Percentiles rank a stretch among this genome's conserved stretches.
Evolutionary conservation across 2,329 filamentous ascomycete species (phyloP).

Genomic region (Paecilomyces fulvus): DNA sequence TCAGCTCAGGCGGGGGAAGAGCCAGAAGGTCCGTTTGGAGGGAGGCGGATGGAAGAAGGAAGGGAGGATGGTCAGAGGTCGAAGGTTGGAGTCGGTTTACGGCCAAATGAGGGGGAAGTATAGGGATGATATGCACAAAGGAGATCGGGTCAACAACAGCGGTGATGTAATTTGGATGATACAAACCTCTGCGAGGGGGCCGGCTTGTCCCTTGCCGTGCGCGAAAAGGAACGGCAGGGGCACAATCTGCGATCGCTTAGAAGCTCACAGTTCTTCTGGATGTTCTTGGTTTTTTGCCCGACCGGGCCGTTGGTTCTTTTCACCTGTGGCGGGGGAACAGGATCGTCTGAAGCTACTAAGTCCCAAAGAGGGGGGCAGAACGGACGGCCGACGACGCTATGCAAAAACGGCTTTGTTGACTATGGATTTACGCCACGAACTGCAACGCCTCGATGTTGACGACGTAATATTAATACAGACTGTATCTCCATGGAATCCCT

Average conservation of each 20-base stretch:
- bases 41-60: not conserved
- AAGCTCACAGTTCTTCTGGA: not conserved
- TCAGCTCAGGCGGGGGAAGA: not conserved
- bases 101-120: constrained; percentile 1
- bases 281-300: not conserved
- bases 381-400: not conserved
- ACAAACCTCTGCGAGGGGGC: constrained; percentile 2
- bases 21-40: not conserved
- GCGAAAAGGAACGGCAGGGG: not conserved
- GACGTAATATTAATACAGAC: not conserved
- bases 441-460: not conserved
- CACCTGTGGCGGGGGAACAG: not conserved
- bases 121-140: not conserved
- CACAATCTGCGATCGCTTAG: not conserved
- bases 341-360: not conserved
- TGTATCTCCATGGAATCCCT: too few relatives aligned
- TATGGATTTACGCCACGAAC: not conserved
- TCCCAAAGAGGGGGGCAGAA: not conserved
- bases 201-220: constrained; percentile 8
- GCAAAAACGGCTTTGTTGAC: not conserved
- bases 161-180: constrained; percentile 8
- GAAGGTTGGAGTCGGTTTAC: not conserved
- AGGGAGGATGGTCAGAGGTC: not conserved
- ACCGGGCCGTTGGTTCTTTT: not conserved
- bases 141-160: constrained; percentile 1